Base-by-base conservation (phyloP, 1,139 yeast genomes). In the Candida anutae region DNA sequence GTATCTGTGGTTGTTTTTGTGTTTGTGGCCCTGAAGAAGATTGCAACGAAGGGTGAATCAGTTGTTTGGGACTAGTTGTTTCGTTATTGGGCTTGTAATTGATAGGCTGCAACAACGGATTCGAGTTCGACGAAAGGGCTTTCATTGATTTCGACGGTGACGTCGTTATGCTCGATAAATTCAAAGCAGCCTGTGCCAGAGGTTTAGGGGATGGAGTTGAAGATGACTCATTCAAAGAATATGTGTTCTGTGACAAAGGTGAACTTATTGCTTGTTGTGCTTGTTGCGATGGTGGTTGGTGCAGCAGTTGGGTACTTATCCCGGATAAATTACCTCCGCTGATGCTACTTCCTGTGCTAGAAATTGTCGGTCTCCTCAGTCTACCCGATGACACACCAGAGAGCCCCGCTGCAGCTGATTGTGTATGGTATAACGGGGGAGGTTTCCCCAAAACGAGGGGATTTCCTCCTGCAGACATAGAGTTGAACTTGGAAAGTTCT, bases 41-140 rank as follows among this genome's bases (percentile, higher is more conserved):
- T n/a, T n/a, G n/a, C n/a, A n/a, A n/a, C n/a, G n/a, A n/a, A n/a
- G n/a, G n/a, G n/a, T n/a, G n/a, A n/a, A n/a, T n/a, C n/a, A n/a
- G n/a, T n/a, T n/a, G n/a, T n/a, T n/a, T n/a, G n/a, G n/a, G n/a
- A n/a, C n/a, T n/a, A n/a, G n/a, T n/a, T n/a, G n/a, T n/a, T n/a
- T 34, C 33, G 15, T 23, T 21, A 16, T 25, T 27, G 20, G 48
- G 32, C 35, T 69, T 68, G 37, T 65, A 66, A 43, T 77, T 76
- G 29, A 76, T 66, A 0, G 84, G 83, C 39, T 75, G 82, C 28
- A 77, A 53, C 23, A 77, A 51, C 4, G 79, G 74, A 35, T 60
- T 65, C 12, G 60, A 44, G 36, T 50, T 51, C 16, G 65, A 43
- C 18, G 64, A 69, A 15, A 71, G 51, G 3, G 78, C 76, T 40